Conservation (phyloP, 2,329 filamentous ascomycete genomes). For the Dothideomycetidae sp. region DNA sequence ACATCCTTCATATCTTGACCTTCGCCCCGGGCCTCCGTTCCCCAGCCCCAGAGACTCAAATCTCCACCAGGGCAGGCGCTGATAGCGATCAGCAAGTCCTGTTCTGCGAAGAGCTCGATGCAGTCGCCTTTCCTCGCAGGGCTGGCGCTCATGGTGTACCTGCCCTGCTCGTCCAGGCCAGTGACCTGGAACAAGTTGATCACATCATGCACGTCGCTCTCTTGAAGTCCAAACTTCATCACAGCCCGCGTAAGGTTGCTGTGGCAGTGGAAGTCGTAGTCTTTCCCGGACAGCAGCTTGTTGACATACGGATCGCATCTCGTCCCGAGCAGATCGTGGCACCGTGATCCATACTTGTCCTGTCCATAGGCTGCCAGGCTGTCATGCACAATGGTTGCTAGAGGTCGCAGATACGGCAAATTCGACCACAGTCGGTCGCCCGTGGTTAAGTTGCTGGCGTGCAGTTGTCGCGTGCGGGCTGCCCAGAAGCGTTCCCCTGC, state of each 20-base stretch:
- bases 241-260: conserved; percentile 67
- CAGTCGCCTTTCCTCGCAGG: conserved; percentile 43
- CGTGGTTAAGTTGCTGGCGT: conserved; percentile 57
- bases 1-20: conserved; percentile 52
- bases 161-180: conserved; percentile 54
- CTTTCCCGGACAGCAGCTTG: conserved; percentile 51
- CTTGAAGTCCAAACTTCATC: conserved; percentile 44
- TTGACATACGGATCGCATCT: conserved; percentile 78
- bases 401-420: conserved; percentile 60
- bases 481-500: conserved; percentile 76
- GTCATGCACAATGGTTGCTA: conserved; percentile 55
- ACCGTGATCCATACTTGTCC: conserved; percentile 45
- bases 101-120: conserved; percentile 69
- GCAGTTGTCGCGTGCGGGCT: conserved; percentile 60
- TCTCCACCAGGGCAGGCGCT: conserved; percentile 69
- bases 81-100: conserved; percentile 53
- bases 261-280: conserved; percentile 73
- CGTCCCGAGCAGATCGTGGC: conserved; percentile 67
- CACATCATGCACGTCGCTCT: conserved; percentile 54
- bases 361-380: conserved; percentile 36
- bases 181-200: conserved; percentile 81
- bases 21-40: conserved; percentile 39
- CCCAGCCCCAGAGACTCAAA: conserved; percentile 69
- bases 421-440: conserved; percentile 65
- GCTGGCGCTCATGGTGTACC: conserved; percentile 60